These are phyloP conservation scores for Xylaria sp. DNA, from an alignment of 2,329 filamentous ascomycete genomes.

Conservation along the genomic window DNA sequence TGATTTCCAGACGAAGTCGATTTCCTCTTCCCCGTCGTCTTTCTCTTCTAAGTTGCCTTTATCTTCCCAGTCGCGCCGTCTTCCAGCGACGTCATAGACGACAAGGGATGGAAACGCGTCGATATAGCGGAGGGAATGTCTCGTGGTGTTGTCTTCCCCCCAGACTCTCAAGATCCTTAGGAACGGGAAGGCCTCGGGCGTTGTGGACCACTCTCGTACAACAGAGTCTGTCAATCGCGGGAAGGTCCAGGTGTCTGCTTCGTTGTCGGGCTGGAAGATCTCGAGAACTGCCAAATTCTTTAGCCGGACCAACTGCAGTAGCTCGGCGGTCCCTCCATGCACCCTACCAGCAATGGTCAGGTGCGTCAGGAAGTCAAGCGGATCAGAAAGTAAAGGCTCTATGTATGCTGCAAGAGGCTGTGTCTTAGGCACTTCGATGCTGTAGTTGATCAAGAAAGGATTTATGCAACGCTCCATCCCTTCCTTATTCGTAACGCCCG, in stretches of 20 bases:
- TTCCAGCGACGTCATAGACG: conserved; percentile 56
- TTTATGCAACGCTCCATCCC: conserved; percentile 2
- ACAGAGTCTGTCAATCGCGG: conserved; percentile 58
- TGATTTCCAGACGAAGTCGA: conserved; percentile 2
- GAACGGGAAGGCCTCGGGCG: conserved; percentile 56
- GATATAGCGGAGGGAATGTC: conserved; percentile 54
- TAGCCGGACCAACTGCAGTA: conserved; percentile 55
- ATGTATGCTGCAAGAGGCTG: conserved; percentile 51
- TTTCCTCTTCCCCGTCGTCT: too few relatives aligned
- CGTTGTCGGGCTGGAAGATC: conserved; percentile 54
- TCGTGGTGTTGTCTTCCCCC: conserved; percentile 54
- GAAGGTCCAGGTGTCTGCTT: conserved; percentile 43
- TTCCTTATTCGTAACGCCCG: background rate
- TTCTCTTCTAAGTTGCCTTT: too few relatives aligned
- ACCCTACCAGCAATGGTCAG: conserved; percentile 39
- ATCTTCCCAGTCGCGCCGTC: conserved; percentile 52
- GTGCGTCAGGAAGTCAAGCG: conserved; percentile 48
- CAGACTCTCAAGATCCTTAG: conserved; percentile 60
- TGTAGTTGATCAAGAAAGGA: conserved; percentile 18
- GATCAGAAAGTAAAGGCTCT: conserved; percentile 51
- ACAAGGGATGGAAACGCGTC: conserved; percentile 57
- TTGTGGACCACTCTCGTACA: conserved; percentile 58
- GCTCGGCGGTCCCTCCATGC: conserved; percentile 49
- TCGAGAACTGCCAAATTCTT: conserved; percentile 61
- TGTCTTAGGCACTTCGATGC: background rate